Evolutionary conservation across 495 filamentous ascomycete species (phyloP).

Genomic region (Rhypophila decipiens): DNA sequence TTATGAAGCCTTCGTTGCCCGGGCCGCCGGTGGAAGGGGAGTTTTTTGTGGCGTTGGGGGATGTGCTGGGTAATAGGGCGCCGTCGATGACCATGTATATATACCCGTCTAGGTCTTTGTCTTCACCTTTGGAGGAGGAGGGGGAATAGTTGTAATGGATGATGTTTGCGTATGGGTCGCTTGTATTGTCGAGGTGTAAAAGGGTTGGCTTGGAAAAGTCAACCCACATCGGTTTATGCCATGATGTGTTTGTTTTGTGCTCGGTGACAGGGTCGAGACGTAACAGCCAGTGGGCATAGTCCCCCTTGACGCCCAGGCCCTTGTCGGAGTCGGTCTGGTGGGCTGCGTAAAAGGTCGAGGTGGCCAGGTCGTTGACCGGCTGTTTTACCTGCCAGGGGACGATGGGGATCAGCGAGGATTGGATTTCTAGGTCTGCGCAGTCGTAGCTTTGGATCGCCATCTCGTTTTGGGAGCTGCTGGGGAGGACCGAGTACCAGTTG

Average conservation of each 20-base stretch:
- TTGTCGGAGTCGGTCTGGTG: neutral
- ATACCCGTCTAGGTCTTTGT: neutral
- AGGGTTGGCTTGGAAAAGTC: slow-evolving; percentile 9
- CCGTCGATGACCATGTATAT: slow-evolving; percentile 14
- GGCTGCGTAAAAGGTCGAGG: slow-evolving; percentile 1
- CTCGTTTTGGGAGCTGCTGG: slow-evolving; percentile 1
- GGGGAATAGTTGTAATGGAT: neutral
- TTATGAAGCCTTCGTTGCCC: too few species aligned
- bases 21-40: too few species aligned
- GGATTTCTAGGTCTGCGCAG: slow-evolving; percentile 6
- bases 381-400: slow-evolving; percentile 11
- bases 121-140: neutral
- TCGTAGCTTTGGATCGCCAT: slow-evolving; percentile 3
- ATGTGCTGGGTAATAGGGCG: neutral
- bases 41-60: neutral
- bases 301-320: neutral
- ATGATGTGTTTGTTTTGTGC: neutral
- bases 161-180: slow-evolving; percentile 1
- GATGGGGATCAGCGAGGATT: slow-evolving; percentile 10
- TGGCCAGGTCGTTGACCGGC: slow-evolving; percentile 4
- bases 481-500: neutral
- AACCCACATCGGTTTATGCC: slow-evolving; percentile 5
- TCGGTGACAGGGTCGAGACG: slow-evolving; percentile 22
- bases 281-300: slow-evolving; percentile 8
- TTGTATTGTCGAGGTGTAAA: slow-evolving; percentile 1